A percentile compares a stretch with the other conserved stretches of the same genome.
Evolutionary conservation across 2,329 filamentous ascomycete species (phyloP).

Genomic region (Neocatenulostroma microsporum): DNA sequence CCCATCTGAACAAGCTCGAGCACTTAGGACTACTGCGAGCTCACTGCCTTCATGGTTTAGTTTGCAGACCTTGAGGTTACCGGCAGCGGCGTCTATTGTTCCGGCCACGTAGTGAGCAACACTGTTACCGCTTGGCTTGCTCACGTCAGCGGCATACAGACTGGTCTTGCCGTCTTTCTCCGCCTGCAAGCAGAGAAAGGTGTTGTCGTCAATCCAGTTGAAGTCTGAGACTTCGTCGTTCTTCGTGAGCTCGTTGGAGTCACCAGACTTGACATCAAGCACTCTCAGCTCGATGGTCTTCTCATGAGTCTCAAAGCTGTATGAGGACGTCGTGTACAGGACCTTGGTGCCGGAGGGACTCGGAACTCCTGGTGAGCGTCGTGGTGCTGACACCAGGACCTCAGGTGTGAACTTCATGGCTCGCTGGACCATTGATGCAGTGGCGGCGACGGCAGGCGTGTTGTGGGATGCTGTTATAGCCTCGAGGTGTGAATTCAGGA

Average conservation of each 20-base stretch:
- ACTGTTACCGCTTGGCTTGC: conserved; percentile 6
- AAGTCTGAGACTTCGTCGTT: conserved; percentile 61
- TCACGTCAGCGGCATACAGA: conserved; percentile 16
- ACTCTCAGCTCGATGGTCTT: conserved; percentile 62
- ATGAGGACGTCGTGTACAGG: conserved; percentile 64
- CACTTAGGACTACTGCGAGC: conserved; percentile 45
- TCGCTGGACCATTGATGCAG: conserved; percentile 58
- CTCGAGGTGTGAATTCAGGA: too few relatives aligned
- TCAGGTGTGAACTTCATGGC: conserved; percentile 67
- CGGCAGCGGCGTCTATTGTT: conserved; percentile 39
- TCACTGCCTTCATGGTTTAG: conserved; percentile 26
- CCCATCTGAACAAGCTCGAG: conserved; percentile 60
- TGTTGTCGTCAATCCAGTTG: conserved; percentile 65
- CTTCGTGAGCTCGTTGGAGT: conserved; percentile 58
- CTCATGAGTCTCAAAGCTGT: conserved; percentile 69
- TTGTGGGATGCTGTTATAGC: too few relatives aligned
- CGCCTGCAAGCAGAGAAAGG: conserved; percentile 48
- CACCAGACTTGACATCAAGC: conserved; percentile 59
- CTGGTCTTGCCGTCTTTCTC: conserved; percentile 34
- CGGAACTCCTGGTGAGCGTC: conserved; percentile 62
- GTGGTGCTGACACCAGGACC: conserved; percentile 67
- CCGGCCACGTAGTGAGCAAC: conserved; percentile 35
- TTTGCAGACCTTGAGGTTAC: conserved; percentile 41
- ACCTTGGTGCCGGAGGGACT: conserved; percentile 58
- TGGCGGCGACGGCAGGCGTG: too few relatives aligned